Percentiles rank a stretch among this genome's conserved stretches.
Conservation (phyloP, 768 basidiomycete genomes). For the Lactarius quietus region DNA sequence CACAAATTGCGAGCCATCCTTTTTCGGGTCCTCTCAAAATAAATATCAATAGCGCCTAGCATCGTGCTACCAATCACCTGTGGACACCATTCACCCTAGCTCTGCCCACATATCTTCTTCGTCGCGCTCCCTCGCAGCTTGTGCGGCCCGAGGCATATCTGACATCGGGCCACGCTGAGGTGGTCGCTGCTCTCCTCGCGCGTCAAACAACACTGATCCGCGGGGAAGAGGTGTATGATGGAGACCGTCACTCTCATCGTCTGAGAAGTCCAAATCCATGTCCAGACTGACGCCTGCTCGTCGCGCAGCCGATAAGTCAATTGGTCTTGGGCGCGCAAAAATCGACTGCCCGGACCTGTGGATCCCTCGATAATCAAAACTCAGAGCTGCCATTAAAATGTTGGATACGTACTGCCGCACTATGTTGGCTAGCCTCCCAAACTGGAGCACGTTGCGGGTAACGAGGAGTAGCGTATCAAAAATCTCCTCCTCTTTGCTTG, state of each 20-base stretch:
- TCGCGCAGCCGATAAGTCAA: conserved; percentile 72
- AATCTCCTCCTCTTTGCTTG: conserved; percentile 90
- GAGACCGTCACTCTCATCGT: conserved; percentile 53
- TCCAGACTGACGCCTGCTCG: conserved; percentile 66
- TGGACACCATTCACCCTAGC: conserved; percentile 28
- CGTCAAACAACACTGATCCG: conserved; percentile 64
- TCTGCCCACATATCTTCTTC: conserved; percentile 71
- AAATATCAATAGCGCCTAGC: not conserved
- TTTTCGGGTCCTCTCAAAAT: not conserved
- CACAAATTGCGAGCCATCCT: not conserved
- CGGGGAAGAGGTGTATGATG: conserved; percentile 54
- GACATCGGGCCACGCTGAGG: conserved; percentile 37
- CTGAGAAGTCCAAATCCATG: conserved; percentile 62
- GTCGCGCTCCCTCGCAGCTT: conserved; percentile 55
- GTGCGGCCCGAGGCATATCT: conserved; percentile 59
- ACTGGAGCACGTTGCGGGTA: conserved; percentile 89
- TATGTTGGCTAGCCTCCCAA: conserved; percentile 86
- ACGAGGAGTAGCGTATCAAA: conserved; percentile 91
- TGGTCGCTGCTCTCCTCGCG: conserved; percentile 37
- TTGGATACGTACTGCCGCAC: conserved; percentile 77
- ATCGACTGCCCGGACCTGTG: conserved; percentile 83
- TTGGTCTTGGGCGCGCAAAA: conserved; percentile 81
- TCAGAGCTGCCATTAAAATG: conserved; percentile 6
- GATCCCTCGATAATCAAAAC: not conserved
- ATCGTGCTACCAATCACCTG: too few relatives aligned